Evolutionary conservation across 257 asterid genomes (phyloP), one percentile per base, ranked within the genome.

Genomic region (Penstemon eatonii): DNA sequence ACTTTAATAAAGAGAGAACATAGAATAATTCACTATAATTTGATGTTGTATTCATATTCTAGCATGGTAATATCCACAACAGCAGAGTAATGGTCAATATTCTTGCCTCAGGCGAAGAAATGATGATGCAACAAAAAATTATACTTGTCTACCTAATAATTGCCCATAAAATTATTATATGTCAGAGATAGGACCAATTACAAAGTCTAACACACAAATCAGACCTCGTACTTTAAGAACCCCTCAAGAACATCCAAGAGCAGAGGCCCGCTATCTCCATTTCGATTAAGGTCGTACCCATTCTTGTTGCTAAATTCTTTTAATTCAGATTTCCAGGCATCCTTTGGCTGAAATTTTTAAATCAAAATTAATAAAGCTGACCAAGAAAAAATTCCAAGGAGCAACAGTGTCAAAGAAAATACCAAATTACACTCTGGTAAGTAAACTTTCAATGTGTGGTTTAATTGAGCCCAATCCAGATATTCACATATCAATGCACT

Each of bases 191-290:
- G 60, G 44, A 79, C 79, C 77, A 82, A 66, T 51, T 81, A 74
- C 63, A 76, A 56, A 49, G 47, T 42, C 3, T 41, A 36, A 38
- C 39, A 44, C 11, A 67, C 38, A 43, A 39, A 77, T 76, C 86
- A 19, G 57, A 89, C 98, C 98, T 92, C 97, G 45, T 88, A 92
- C 80, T 92, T 92, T 89, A 92, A 80, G 81, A 92, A 92, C 60
- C 98, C 98, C 79, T 90, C 96, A 66, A 92, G 95, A 79, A 88
- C 95, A 76, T 92, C 98, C 89, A 92, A 84, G 76, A 92, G 95
- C 79, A 92, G 78, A 46, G 98, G 98, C 52, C 90, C 94, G 64
- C 91, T 81, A 41, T 92, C 96, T 65, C 93, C 95, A 68, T 85
- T 90, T 77, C 94, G 87, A 73, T 88, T 88, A 74, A 88, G 82